Base-by-base conservation (phyloP, 768 basidiomycete genomes). In the Roridomyces roridus region DNA sequence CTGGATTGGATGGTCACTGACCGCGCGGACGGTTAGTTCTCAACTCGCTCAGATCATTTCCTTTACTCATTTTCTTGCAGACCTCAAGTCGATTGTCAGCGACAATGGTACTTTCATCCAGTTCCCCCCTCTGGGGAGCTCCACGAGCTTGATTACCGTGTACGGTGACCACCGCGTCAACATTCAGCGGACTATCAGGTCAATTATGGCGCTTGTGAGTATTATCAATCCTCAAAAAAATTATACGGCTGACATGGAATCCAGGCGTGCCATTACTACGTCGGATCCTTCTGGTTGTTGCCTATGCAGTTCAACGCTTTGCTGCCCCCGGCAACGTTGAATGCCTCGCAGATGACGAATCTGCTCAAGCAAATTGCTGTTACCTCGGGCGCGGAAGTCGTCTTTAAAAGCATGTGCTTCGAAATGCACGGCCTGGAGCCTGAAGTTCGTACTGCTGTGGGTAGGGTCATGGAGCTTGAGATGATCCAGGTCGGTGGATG, bases 1-100 rank as follows among this genome's bases (percentile, higher is more conserved):
- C 81, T 99, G 59, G 96, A 99, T 67, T 98, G 96, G 96, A 90
- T 99, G 85, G 85, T 97, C 51, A 92, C 91, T n/a, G 94, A 99
- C 72, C 87, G 92, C n/a, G 79, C 90, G 11, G 96, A 98, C 25
- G 31, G 31, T 34, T 34, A 10, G 31, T 34, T 15, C 15, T 15
- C 7, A 34, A 10, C 31, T 34, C 31, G 15, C 3, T 11, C 7
- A 11, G 31, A n/a, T n/a, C n/a, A n/a, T n/a, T n/a, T n/a, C n/a
- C n/a, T n/a, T n/a, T n/a, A n/a, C n/a, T n/a, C n/a, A n/a, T n/a
- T n/a, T n/a, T n/a, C n/a, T n/a, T 34, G 31, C 31, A 34, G 96
- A 98, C 60, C 78, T 99, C 67, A 94, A 88, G 73, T 81, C 87
- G 5, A 85, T 95, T 69, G 98, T 97, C 95, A 87, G 85, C 64